A percentile compares a stretch with the other conserved stretches of the same genome.
These are phyloP conservation scores for Escallonia herrerae DNA, from an alignment of 129 eudicot genomes.

Conservation along the genomic window DNA sequence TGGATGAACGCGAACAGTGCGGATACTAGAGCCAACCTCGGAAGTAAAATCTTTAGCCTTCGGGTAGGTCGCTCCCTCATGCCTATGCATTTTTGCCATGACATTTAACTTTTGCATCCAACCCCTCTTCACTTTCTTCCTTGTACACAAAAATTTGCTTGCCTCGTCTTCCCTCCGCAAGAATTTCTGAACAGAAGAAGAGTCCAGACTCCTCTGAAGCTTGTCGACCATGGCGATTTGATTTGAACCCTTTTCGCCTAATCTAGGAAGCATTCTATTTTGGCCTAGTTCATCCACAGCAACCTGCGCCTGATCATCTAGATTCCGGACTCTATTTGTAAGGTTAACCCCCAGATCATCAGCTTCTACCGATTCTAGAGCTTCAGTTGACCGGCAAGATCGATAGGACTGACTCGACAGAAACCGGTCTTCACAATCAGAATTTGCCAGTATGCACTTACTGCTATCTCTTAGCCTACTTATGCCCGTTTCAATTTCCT, in stretches of 20 bases:
- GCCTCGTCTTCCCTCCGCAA: slow-evolving; percentile 29
- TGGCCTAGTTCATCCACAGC: slow-evolving; percentile 29
- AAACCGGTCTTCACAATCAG: slow-evolving; percentile 17
- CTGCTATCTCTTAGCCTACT: slow-evolving; percentile 17
- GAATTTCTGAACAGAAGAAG: slow-evolving; percentile 31
- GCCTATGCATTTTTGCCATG: slow-evolving; percentile 31
- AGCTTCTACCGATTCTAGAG: slow-evolving; percentile 15
- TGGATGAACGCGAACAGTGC: slow-evolving; percentile 43
- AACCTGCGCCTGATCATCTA: slow-evolving; percentile 32
- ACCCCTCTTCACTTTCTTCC: slow-evolving; percentile 43
- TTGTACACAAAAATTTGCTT: slow-evolving; percentile 13
- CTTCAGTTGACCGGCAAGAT: slow-evolving; percentile 22
- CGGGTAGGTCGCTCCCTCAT: slow-evolving; percentile 16
- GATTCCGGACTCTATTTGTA: slow-evolving; percentile 24
- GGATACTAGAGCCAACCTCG: slow-evolving; percentile 11
- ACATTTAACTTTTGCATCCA: slow-evolving; percentile 55
- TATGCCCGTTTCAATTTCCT: slow-evolving; percentile 6
- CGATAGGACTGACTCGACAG: slow-evolving; percentile 28
- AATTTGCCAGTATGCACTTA: slow-evolving; percentile 12
- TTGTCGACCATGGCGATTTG: slow-evolving; percentile 21
- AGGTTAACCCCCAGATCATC: slow-evolving; percentile 21
- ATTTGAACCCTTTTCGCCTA: slow-evolving; percentile 37
- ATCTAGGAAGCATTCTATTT: slow-evolving; percentile 21
- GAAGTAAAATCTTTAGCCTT: slow-evolving; percentile 16
- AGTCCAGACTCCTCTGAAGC: slow-evolving; percentile 23